A percentile compares a stretch with the other conserved stretches of the same genome.
Conservation (phyloP, 495 filamentous ascomycete genomes). For the Tuber aestivum region DNA sequence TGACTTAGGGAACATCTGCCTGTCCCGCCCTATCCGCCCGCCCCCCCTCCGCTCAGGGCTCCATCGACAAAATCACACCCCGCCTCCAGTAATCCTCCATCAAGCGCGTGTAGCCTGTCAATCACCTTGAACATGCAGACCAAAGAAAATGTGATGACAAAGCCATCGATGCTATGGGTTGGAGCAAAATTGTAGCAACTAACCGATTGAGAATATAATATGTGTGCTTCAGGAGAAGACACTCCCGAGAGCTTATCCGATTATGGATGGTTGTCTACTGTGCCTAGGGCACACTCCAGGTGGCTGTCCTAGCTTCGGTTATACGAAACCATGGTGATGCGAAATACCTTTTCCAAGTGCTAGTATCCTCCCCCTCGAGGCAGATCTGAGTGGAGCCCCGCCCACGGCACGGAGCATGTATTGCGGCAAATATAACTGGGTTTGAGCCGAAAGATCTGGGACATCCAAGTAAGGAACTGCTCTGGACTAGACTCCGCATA, state of each 20-base stretch:
- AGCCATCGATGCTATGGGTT: background rate
- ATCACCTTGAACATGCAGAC: background rate
- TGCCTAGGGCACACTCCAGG: background rate
- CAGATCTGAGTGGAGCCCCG: background rate
- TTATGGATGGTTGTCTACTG: background rate
- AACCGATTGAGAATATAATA: background rate
- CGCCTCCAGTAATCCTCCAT: background rate
- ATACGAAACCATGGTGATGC: background rate
- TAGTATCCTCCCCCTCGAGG: background rate
- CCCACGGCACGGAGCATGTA: background rate
- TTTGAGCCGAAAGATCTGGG: background rate
- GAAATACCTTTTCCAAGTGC: background rate
- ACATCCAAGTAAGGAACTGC: background rate
- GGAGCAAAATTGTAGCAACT: background rate
- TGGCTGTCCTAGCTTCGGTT: background rate
- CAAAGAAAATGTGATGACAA: background rate
- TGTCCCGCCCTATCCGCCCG: background rate
- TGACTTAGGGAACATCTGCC: background rate
- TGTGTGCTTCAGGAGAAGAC: background rate
- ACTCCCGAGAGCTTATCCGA: background rate
- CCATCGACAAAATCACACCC: background rate
- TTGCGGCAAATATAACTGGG: background rate
- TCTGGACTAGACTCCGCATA: background rate
- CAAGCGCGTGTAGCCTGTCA: background rate
- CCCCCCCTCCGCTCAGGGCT: background rate